Evolutionary conservation across 2,329 filamentous ascomycete genomes (phyloP).

Genomic region (Colletotrichum caudatum): DNA sequence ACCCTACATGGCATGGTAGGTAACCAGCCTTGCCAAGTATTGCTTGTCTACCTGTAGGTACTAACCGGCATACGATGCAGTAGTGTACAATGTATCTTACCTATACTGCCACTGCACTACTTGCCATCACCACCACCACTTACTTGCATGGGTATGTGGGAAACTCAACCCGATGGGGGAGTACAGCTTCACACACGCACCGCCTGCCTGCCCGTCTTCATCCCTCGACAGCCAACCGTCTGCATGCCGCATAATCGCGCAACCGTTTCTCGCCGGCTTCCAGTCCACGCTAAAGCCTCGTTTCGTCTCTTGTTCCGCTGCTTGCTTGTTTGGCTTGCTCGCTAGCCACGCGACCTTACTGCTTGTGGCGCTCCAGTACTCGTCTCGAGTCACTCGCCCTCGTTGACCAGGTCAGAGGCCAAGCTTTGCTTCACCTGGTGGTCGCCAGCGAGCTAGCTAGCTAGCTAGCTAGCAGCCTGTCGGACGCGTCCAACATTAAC

Average conservation of each 20-base stretch:
- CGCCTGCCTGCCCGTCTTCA: neutral
- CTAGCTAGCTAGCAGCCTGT: slow-evolving; percentile 9
- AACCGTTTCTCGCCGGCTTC: slow-evolving; percentile 32
- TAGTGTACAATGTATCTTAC: neutral
- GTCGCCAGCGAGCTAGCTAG: slow-evolving; percentile 3
- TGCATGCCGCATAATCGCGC: slow-evolving; percentile 37
- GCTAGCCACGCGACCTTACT: slow-evolving; percentile 5
- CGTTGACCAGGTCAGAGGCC: slow-evolving; percentile 10
- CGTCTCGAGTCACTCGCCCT: slow-evolving; percentile 5
- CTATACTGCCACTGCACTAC: neutral
- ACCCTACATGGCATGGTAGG: too few relatives aligned
- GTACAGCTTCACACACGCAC: slow-evolving; percentile 4
- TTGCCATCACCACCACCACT: too few relatives aligned
- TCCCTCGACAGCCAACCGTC: slow-evolving; percentile 18
- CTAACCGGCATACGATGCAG: too few relatives aligned
- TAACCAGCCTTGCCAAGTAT: too few relatives aligned
- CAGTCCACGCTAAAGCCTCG: slow-evolving; percentile 35
- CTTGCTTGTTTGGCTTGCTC: neutral
- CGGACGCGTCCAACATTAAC: neutral
- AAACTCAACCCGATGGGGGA: neutral
- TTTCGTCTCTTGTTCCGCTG: slow-evolving; percentile 25
- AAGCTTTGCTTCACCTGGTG: neutral
- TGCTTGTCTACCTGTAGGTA: too few relatives aligned
- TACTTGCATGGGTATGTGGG: too few relatives aligned
- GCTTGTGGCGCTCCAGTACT: neutral